Percentiles rank a stretch among this genome's conserved stretches.
Conservation (phyloP, 2,329 filamentous ascomycete genomes). For the Paracoccidioides brasiliensis region DNA sequence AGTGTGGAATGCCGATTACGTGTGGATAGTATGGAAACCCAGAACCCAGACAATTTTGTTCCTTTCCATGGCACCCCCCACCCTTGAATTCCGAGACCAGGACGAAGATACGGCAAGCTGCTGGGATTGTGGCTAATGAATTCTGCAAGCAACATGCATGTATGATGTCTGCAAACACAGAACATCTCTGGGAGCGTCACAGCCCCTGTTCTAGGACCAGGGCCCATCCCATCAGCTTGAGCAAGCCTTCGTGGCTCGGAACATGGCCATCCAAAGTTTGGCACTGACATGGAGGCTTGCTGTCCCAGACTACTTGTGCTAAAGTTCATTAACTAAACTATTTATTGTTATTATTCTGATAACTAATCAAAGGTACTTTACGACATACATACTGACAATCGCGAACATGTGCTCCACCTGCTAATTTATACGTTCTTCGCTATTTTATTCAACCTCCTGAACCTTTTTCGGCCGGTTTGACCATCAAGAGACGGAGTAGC, state of each 20-base stretch:
- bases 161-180: conserved; percentile 2
- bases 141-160: conserved; percentile 1
- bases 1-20: neutral
- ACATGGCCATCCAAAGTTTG: neutral
- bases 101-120: neutral
- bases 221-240: neutral
- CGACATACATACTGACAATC: neutral
- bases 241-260: neutral
- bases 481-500: neutral
- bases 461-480: conserved; percentile 1
- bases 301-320: neutral
- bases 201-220: neutral
- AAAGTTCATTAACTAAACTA: neutral
- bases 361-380: no score
- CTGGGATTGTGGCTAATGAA: neutral
- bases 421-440: neutral
- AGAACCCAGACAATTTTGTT: neutral
- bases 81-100: conserved; percentile 2
- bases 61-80: neutral
- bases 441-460: neutral
- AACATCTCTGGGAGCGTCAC: conserved; percentile 1
- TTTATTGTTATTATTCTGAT: no score
- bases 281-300: neutral
- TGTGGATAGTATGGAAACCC: neutral
- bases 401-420: neutral